phyloP scores from a whole-genome alignment of 306 rosid species.

The Delonix regia region DNA sequence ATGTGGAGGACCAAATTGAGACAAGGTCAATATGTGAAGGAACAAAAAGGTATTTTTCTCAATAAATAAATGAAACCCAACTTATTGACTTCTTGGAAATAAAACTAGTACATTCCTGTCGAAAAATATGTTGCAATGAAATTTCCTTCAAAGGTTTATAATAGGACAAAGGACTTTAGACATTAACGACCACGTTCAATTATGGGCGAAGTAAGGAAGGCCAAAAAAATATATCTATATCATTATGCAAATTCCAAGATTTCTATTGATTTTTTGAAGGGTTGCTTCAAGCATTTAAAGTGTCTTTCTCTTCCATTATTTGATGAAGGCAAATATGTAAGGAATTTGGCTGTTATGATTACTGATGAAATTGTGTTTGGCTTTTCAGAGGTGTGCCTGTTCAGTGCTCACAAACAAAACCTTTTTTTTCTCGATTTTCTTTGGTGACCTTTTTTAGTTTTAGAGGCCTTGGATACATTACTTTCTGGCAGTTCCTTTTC shows the following conservation, averaged over 20 bases:
- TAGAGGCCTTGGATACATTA: not conserved
- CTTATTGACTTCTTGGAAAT: not conserved
- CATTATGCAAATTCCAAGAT: not conserved
- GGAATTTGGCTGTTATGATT: not conserved
- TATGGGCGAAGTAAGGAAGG: not conserved
- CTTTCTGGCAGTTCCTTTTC: not conserved
- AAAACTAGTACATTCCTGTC: not conserved
- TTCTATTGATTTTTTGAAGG: conserved; percentile 2
- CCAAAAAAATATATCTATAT: not conserved
- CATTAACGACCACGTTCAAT: not conserved
- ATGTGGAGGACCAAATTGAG: too few relatives aligned
- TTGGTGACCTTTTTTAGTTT: not conserved
- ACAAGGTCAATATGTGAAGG: too few relatives aligned
- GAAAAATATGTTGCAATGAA: conserved; percentile 3
- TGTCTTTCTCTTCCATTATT: conserved; percentile 1
- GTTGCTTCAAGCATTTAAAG: not conserved
- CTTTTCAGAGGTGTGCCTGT: not conserved
- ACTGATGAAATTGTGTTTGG: not conserved
- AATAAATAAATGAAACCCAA: not conserved
- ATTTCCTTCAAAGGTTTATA: conserved; percentile 11
- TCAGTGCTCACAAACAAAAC: conserved; percentile 15
- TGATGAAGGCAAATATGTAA: not conserved
- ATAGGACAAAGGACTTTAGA: not conserved
- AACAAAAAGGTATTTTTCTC: too few relatives aligned
- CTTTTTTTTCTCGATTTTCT: conserved; percentile 1